These are phyloP conservation scores for Hypoxylon sp. DNA, from an alignment of 2,329 filamentous ascomycete genomes.

Conservation along the genomic window DNA sequence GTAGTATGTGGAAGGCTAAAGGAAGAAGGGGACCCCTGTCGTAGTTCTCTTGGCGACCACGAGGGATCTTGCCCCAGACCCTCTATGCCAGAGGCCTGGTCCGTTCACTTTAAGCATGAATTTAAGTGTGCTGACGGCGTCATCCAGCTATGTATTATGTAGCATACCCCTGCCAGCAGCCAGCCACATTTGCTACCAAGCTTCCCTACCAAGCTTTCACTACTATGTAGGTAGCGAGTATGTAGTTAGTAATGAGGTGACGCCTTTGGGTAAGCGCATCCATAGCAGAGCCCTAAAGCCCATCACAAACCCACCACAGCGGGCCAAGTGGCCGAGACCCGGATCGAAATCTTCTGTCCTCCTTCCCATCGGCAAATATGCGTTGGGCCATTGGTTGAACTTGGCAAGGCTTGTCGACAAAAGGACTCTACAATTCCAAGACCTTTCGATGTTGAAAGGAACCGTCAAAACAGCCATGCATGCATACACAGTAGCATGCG, in stretches of 20 bases:
- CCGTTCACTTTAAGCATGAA: constrained; percentile 51
- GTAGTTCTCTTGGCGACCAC: constrained; percentile 46
- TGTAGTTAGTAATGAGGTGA: constrained; percentile 17
- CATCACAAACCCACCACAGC: constrained; percentile 22
- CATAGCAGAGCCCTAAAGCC: not conserved
- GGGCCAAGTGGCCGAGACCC: constrained; percentile 31
- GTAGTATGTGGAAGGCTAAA: constrained; percentile 26
- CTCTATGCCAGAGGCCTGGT: constrained; percentile 35
- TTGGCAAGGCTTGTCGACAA: constrained; percentile 20
- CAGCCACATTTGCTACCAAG: not conserved
- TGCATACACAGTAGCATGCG: not conserved
- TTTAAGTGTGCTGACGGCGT: constrained; percentile 48
- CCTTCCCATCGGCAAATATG: constrained; percentile 12
- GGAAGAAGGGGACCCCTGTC: constrained; percentile 14
- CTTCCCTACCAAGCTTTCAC: constrained; percentile 14
- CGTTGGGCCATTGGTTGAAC: constrained; percentile 14
- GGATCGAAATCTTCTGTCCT: constrained; percentile 12
- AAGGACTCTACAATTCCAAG: constrained; percentile 1
- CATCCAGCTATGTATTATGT: too few species aligned
- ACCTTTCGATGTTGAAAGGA: constrained; percentile 15
- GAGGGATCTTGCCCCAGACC: constrained; percentile 45
- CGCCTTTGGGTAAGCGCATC: constrained; percentile 4
- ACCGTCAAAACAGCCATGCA: constrained; percentile 6
- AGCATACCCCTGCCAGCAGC: not conserved
- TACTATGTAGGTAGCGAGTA: too few species aligned